phyloP scores from a whole-genome alignment of 805 yeast genomes.

The Candida oleophila region DNA sequence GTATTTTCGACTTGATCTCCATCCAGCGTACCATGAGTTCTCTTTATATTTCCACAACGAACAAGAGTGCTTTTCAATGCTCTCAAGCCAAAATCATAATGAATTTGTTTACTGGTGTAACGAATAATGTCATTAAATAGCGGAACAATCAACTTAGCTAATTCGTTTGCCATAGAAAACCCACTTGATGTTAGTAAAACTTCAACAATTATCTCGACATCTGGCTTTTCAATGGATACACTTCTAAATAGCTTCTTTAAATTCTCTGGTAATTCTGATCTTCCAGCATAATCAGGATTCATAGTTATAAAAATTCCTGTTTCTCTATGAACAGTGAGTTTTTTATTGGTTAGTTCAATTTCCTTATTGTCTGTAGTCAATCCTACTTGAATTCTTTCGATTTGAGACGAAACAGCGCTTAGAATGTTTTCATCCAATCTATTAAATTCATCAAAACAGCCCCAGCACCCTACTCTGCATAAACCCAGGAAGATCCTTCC shows the following conservation, averaged over 20 bases:
- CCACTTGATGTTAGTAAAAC: conserved; percentile 76
- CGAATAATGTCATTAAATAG: conserved; percentile 50
- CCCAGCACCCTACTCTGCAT: conserved; percentile 87
- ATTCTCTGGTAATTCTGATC: conserved; percentile 82
- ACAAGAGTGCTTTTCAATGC: conserved; percentile 68
- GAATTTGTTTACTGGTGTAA: conserved; percentile 53
- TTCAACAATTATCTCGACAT: conserved; percentile 63
- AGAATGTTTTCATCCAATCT: conserved; percentile 67
- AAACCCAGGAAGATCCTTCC: conserved; percentile 76
- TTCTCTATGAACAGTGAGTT: conserved; percentile 38
- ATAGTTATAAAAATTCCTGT: conserved; percentile 84
- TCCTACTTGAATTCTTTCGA: conserved; percentile 67
- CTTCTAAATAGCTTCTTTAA: conserved; percentile 75
- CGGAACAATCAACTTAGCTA: conserved; percentile 52
- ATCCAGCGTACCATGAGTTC: conserved; percentile 10
- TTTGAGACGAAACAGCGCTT: conserved; percentile 82
- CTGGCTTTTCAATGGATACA: conserved; percentile 74
- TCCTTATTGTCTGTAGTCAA: conserved; percentile 24
- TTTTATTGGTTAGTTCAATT: conserved; percentile 45
- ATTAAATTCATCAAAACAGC: conserved; percentile 94
- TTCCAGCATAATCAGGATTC: conserved; percentile 87
- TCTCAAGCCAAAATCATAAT: conserved; percentile 89
- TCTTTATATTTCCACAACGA: conserved; percentile 52
- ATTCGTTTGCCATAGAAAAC: conserved; percentile 44
- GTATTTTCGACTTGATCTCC: conserved; percentile 4